phyloP scores from a whole-genome alignment of 1,139 yeast genomes.

The Magnusiomyces tetraspermus region DNA sequence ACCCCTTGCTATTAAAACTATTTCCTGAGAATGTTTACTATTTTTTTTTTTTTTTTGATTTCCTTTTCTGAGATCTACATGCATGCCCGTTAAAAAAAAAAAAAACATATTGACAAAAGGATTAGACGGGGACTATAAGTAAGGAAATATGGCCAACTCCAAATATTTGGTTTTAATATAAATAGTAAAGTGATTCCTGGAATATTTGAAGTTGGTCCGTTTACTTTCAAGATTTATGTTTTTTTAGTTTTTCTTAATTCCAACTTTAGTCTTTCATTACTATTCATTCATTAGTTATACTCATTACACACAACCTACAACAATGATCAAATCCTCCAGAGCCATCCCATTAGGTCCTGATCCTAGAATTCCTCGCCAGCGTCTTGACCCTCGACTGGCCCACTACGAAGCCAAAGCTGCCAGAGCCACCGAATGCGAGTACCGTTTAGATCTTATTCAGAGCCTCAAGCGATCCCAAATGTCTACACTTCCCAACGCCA shows the following conservation, averaged over 20 bases:
- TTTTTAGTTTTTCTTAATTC: background rate
- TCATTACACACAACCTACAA: background rate
- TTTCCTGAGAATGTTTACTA: no score
- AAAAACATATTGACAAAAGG: background rate
- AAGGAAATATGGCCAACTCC: no score
- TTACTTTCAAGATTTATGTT: background rate
- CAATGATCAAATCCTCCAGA: background rate
- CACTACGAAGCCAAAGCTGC: constrained; percentile 9
- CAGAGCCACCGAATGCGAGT: constrained; percentile 24
- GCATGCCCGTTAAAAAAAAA: no score
- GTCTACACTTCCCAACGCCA: constrained; percentile 28
- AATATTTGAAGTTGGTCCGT: background rate
- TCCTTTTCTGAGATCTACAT: no score
- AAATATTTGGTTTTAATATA: no score
- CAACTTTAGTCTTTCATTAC: background rate
- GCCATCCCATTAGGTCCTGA: background rate
- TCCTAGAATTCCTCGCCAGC: constrained; percentile 3
- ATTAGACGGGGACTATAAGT: background rate
- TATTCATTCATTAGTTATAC: background rate
- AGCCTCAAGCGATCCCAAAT: constrained; percentile 31
- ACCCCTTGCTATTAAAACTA: no score
- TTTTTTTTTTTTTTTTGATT: background rate
- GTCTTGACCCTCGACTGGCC: constrained; percentile 10
- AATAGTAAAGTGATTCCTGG: background rate
- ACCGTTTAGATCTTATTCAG: constrained; percentile 30